phyloP scores from a whole-genome alignment of 1,284 basidiomycete species.

The Peniophora sp. region DNA sequence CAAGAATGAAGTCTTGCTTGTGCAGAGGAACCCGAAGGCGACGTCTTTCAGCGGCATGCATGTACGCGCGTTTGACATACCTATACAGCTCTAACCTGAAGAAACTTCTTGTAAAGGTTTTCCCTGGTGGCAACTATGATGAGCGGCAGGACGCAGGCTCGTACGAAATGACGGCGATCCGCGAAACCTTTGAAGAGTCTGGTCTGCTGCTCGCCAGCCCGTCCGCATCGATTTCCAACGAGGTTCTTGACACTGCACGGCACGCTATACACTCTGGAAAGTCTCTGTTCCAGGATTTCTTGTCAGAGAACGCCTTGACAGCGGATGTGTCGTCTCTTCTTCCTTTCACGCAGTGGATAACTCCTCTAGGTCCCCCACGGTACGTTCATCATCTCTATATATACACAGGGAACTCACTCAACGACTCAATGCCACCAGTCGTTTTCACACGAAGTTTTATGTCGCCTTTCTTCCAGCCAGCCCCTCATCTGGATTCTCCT shows the following conservation, averaged over 20 bases:
- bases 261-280: slow-evolving; percentile 45
- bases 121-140: slow-evolving; percentile 67
- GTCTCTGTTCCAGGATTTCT: slow-evolving; percentile 43
- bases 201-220: slow-evolving; percentile 55
- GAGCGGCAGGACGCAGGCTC: slow-evolving; percentile 42
- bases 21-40: slow-evolving; percentile 57
- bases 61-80: slow-evolving; percentile 29
- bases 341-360: slow-evolving; percentile 68
- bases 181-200: slow-evolving; percentile 70
- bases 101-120: slow-evolving; percentile 51
- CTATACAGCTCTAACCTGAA: background rate
- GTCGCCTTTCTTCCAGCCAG: slow-evolving; percentile 46
- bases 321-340: slow-evolving; percentile 39
- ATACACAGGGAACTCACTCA: background rate
- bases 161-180: slow-evolving; percentile 52
- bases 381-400: slow-evolving; percentile 16
- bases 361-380: slow-evolving; percentile 46
- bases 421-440: slow-evolving; percentile 32
- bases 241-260: slow-evolving; percentile 44
- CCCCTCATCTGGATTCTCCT: slow-evolving; percentile 38
- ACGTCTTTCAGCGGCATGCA: slow-evolving; percentile 57
- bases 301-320: slow-evolving; percentile 34
- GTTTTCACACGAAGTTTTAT: slow-evolving; percentile 63
- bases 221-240: slow-evolving; percentile 21
- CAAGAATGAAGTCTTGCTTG: slow-evolving; percentile 58